Evolutionary conservation across 805 yeast genomes (phyloP).

Genomic region (Candida silvatica): DNA sequence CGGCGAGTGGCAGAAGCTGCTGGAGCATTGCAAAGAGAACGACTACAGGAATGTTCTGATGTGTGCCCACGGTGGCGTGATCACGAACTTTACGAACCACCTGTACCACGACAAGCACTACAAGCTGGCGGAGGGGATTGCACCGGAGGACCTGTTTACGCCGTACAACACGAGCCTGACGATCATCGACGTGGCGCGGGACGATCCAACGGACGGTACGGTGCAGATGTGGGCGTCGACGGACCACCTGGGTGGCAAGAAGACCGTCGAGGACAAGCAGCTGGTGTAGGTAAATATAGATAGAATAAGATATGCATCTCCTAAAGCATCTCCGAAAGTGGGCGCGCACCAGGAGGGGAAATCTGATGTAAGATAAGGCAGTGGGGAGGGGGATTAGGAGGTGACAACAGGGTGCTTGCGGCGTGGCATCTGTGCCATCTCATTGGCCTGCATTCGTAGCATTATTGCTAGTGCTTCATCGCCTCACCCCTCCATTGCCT

Average conservation of each 20-base stretch:
- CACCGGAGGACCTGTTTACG: slow-evolving; percentile 35
- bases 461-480: too few relatives aligned
- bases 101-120: slow-evolving; percentile 33
- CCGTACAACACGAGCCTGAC: slow-evolving; percentile 76
- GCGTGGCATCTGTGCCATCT: too few relatives aligned
- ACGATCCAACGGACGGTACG: slow-evolving; percentile 27
- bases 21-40: slow-evolving; percentile 27
- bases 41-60: slow-evolving; percentile 43
- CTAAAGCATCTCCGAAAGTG: too few relatives aligned
- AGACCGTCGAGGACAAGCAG: slow-evolving; percentile 39
- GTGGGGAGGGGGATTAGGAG: not conserved
- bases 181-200: slow-evolving; percentile 45
- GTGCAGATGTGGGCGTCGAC: slow-evolving; percentile 59
- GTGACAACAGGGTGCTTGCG: too few relatives aligned
- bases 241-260: slow-evolving; percentile 52
- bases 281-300: slow-evolving; percentile 28
- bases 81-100: slow-evolving; percentile 49
- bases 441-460: too few relatives aligned
- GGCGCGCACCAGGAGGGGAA: too few relatives aligned
- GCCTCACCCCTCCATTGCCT: too few relatives aligned
- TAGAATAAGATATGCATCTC: too few relatives aligned
- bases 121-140: slow-evolving; percentile 29
- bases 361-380: not conserved
- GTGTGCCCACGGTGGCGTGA: slow-evolving; percentile 79
- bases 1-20: slow-evolving; percentile 33